phyloP scores from a whole-genome alignment of 1,284 basidiomycete species.

The Ceratobasidium theobromae region DNA sequence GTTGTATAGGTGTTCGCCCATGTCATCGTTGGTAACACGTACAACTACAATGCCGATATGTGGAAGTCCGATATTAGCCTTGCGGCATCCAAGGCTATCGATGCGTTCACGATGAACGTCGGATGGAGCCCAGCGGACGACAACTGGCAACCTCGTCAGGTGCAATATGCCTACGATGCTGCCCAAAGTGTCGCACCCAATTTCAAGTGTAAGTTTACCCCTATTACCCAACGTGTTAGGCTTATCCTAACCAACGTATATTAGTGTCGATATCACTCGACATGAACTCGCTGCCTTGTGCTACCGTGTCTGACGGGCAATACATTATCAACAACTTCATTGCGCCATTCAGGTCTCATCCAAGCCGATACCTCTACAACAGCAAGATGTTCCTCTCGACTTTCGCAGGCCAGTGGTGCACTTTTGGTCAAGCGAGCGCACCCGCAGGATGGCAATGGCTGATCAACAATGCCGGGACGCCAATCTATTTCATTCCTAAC shows the following conservation, averaged over 20 bases:
- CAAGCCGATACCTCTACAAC: slow-evolving; percentile 44
- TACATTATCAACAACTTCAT: slow-evolving; percentile 41
- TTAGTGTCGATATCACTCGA: slow-evolving; percentile 26
- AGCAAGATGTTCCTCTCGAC: slow-evolving; percentile 46
- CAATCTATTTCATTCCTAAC: slow-evolving; percentile 43
- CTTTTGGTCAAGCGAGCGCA: slow-evolving; percentile 19
- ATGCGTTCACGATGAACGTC: slow-evolving; percentile 49
- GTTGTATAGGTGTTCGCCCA: slow-evolving; percentile 42
- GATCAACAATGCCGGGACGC: slow-evolving; percentile 3
- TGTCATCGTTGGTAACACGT: slow-evolving; percentile 47
- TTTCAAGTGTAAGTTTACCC: slow-evolving; percentile 45
- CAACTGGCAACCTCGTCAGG: slow-evolving; percentile 42
- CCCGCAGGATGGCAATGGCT: slow-evolving; percentile 21
- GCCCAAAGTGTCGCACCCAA: slow-evolving; percentile 40
- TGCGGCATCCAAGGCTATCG: slow-evolving; percentile 46
- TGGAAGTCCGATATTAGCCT: slow-evolving; percentile 44
- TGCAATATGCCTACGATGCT: slow-evolving; percentile 43
- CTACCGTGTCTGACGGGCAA: slow-evolving; percentile 40
- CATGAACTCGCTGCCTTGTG: slow-evolving; percentile 38
- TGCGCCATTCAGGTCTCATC: slow-evolving; percentile 39
- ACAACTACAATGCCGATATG: slow-evolving; percentile 42
- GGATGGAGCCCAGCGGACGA: no score
- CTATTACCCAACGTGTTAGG: slow-evolving; percentile 43
- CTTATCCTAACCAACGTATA: neutral
- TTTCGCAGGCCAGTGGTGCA: slow-evolving; percentile 47